Evolutionary conservation across 306 rosid genomes (phyloP).

Genomic region (Acacia acuminata): DNA sequence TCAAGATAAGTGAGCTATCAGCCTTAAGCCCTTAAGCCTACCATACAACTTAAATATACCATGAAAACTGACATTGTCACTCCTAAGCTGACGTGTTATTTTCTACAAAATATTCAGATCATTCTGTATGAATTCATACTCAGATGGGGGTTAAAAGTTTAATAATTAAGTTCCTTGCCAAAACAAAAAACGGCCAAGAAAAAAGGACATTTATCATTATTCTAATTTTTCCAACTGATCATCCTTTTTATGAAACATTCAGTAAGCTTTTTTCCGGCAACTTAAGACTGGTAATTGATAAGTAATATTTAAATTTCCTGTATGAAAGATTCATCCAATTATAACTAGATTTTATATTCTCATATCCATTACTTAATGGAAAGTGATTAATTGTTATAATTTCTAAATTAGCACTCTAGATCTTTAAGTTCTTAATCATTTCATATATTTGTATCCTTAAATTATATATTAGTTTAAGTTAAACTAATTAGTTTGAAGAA

Average conservation of each 20-base stretch:
- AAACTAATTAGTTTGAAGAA: too few relatives aligned
- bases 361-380: background rate
- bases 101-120: background rate
- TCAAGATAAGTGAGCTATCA: background rate
- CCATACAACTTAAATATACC: background rate
- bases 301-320: background rate
- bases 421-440: too few relatives aligned
- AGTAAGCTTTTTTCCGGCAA: background rate
- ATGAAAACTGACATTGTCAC: background rate
- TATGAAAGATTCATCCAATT: conserved; percentile 9
- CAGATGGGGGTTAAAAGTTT: background rate
- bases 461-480: too few relatives aligned
- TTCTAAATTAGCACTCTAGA: background rate
- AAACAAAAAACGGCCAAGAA: background rate
- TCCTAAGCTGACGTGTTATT: background rate
- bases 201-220: background rate
- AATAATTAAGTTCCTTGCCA: background rate
- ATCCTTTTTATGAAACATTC: background rate
- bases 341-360: background rate
- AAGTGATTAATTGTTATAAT: background rate
- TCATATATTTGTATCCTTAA: too few relatives aligned
- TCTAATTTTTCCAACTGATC: background rate
- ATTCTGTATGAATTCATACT: background rate
- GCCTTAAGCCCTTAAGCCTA: background rate
- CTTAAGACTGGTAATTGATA: background rate